phyloP scores from a whole-genome alignment of 1,284 basidiomycete species.

The Athelia psychrophila region DNA sequence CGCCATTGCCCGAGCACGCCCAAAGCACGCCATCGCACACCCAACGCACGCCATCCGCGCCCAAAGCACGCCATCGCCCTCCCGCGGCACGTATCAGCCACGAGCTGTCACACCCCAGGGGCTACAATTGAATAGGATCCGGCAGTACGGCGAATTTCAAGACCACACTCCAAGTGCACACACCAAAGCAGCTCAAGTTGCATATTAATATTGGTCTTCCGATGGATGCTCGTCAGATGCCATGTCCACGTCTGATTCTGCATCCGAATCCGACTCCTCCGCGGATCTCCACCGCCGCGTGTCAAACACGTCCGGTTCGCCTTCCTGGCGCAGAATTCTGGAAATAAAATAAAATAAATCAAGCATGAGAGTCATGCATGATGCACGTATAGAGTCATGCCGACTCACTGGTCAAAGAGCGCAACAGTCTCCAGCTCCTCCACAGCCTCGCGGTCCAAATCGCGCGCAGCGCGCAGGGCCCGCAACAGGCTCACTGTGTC shows the following conservation, averaged over 20 bases:
- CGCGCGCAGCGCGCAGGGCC: constrained; percentile 21
- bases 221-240: background rate
- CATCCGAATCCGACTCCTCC: background rate
- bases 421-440: constrained; percentile 34
- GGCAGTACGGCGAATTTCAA: no score
- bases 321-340: constrained; percentile 49
- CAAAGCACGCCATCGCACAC: no score
- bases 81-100: no score
- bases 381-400: no score
- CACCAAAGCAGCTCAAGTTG: no score
- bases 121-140: no score
- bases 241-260: background rate
- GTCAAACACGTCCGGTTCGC: constrained; percentile 45
- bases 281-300: constrained; percentile 19
- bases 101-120: no score
- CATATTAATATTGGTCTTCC: background rate
- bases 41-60: no score
- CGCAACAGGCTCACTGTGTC: constrained; percentile 34
- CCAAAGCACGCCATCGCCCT: no score
- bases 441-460: constrained; percentile 35
- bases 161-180: no score
- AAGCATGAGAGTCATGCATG: background rate
- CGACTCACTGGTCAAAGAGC: constrained; percentile 51
- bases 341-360: constrained; percentile 1
- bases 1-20: no score